phyloP scores from a whole-genome alignment of 495 filamentous ascomycete genomes.

The Geopyxis carbonaria region DNA sequence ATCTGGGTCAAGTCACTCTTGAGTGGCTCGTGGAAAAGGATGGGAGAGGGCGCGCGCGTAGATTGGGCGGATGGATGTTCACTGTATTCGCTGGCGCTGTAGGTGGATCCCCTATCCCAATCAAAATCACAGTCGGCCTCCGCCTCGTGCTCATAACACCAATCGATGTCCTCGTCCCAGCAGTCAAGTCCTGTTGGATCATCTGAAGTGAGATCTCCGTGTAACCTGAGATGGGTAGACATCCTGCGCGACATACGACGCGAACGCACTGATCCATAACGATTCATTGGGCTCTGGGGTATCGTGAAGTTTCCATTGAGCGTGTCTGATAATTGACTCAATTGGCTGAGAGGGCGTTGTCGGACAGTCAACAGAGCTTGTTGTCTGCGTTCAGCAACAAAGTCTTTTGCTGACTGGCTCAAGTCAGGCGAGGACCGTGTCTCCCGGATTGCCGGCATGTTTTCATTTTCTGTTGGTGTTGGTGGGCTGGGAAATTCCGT shows the following conservation, averaged over 20 bases:
- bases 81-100: background rate
- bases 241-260: slow-evolving; percentile 13
- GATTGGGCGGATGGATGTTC: background rate
- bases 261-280: slow-evolving; percentile 2
- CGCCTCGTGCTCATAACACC: slow-evolving; percentile 77
- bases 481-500: background rate
- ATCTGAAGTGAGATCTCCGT: slow-evolving; percentile 12
- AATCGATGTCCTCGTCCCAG: slow-evolving; percentile 94
- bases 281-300: slow-evolving; percentile 13
- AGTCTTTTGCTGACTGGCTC: slow-evolving; percentile 1
- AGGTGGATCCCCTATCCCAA: slow-evolving; percentile 38
- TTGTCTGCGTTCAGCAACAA: slow-evolving; percentile 2
- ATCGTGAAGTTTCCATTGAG: slow-evolving; percentile 18
- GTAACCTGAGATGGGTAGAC: slow-evolving; percentile 12
- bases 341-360: slow-evolving; percentile 18
- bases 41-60: background rate
- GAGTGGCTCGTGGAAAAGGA: background rate
- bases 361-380: slow-evolving; percentile 12
- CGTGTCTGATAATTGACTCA: slow-evolving; percentile 21
- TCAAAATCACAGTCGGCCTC: slow-evolving; percentile 85
- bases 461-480: background rate
- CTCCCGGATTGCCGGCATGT: slow-evolving; percentile 3
- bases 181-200: slow-evolving; percentile 34
- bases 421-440: slow-evolving; percentile 2
- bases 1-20: too few species aligned